These are phyloP conservation scores for Agrostemma githago DNA, from an alignment of 148 eudicot genomes.

Conservation along the genomic window DNA sequence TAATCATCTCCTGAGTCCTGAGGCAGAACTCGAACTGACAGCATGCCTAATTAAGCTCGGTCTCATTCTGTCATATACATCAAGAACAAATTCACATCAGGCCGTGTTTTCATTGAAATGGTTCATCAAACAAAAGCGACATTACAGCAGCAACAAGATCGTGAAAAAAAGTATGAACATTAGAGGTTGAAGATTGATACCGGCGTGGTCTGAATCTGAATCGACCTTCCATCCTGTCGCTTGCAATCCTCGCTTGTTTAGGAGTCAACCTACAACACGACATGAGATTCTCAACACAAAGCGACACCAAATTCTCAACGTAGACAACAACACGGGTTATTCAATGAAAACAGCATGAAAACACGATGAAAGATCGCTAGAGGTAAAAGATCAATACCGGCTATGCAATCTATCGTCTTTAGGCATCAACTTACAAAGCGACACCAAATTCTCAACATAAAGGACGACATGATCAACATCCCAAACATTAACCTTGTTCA, in stretches of 20 bases:
- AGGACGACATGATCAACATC: conserved; percentile 27
- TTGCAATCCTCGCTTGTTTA: not conserved
- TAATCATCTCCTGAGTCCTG: not conserved
- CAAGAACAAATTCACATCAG: not conserved
- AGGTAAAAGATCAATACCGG: not conserved
- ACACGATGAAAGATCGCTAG: not conserved
- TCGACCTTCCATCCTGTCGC: not conserved
- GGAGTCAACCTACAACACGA: conserved; percentile 8
- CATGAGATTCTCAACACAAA: not conserved
- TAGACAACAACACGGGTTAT: not conserved
- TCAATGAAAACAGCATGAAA: not conserved
- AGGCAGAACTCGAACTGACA: not conserved
- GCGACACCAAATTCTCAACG: conserved; percentile 23
- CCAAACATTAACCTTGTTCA: conserved; percentile 11
- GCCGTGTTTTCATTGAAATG: not conserved
- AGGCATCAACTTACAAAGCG: conserved; percentile 11
- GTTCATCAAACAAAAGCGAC: not conserved
- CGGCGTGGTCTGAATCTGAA: not conserved
- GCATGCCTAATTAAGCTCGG: not conserved
- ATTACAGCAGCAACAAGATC: not conserved
- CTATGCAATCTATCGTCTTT: not conserved
- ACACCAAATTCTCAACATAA: conserved; percentile 23
- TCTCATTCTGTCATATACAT: not conserved
- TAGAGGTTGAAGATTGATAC: not conserved
- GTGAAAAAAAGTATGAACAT: no score